Base-by-base conservation (phyloP, 2,329 filamentous ascomycete genomes). In the Calonectria honghensis region DNA sequence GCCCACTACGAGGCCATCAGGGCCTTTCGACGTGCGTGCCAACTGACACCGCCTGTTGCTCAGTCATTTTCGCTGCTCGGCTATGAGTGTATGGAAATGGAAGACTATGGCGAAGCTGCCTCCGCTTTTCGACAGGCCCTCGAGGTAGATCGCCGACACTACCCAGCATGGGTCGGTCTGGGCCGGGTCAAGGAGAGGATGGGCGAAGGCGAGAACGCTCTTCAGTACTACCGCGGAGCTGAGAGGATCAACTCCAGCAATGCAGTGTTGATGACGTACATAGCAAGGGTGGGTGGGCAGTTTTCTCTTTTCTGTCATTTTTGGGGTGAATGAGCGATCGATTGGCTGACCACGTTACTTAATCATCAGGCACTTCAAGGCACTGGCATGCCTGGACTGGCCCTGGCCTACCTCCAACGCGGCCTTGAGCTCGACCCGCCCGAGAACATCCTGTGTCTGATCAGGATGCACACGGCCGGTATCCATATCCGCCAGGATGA, bases 11-110 rank as follows among this genome's bases (percentile, higher is more conserved):
- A 78, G 32, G 77, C 77, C n/a, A 76, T 77, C 18, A 75, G 69
- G 16, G 75, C 75, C 64, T 78, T 79, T 54, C 64, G 66, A 27
- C 73, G 77, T 27, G 77, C 77, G n/a, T 73, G 69, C 20, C 76
- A 78, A 57, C 64, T 79, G 24, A 41, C 66, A 5, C 76, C 77
- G 3, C 76, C 66, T 3, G 66, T 78, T 35, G 71, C 77, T 2
- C 75, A 75, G n/a, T 67, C 77, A 14, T 79, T 71, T 45, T 78
- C 77, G 7, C 72, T 79, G 11, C 75, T 79, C 11, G 76, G 77
- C 9, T 74, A 78, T 29, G 77, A 79, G 73, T 73, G 77, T 59
- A 70, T 77, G 32, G 75, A 79, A 48, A 64, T 72, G 48, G 77
- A 78, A 45, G 73, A 79, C 50, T 77, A 77, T 50, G 57, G 35